These are phyloP conservation scores for Pseudoturritis turrita DNA, from an alignment of 345 rosid genomes.

Conservation along the genomic window DNA sequence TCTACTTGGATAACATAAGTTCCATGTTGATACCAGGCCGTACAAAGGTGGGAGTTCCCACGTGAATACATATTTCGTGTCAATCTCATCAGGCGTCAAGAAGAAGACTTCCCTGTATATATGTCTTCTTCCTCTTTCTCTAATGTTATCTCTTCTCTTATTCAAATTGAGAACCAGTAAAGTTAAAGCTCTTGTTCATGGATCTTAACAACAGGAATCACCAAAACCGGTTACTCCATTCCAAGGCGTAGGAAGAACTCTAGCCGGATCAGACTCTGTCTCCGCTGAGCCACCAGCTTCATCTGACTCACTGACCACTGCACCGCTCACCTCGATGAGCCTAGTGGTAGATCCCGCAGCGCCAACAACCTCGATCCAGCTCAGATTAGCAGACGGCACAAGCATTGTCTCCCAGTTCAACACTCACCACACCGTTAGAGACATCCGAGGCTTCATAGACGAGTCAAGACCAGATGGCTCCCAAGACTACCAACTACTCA, in stretches of 20 bases:
- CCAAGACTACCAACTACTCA: constrained; percentile 59
- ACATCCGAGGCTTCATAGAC: constrained; percentile 52
- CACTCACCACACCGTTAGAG: constrained; percentile 54
- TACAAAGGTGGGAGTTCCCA: constrained; percentile 51
- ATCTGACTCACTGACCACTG: constrained; percentile 20
- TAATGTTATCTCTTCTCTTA: background rate
- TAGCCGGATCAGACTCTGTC: constrained; percentile 29
- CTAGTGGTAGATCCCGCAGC: constrained; percentile 44
- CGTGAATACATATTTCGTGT: constrained; percentile 50
- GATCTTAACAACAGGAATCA: constrained; percentile 39
- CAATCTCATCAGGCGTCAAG: constrained; percentile 45
- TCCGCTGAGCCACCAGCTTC: constrained; percentile 32
- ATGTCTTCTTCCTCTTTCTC: background rate
- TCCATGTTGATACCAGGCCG: constrained; percentile 34
- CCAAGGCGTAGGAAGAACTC: constrained; percentile 54
- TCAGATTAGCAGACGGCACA: constrained; percentile 54
- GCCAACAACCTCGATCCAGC: constrained; percentile 45
- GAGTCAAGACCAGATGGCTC: constrained; percentile 53
- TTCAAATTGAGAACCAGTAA: background rate
- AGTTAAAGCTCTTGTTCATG: background rate
- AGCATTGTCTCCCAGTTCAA: background rate
- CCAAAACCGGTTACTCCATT: constrained; percentile 37
- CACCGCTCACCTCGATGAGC: constrained; percentile 38
- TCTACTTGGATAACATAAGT: background rate
- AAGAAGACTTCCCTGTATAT: constrained; percentile 51